Conservation (phyloP, 1,284 basidiomycete genomes). For the Apiotrichum mycotoxinovorans region DNA sequence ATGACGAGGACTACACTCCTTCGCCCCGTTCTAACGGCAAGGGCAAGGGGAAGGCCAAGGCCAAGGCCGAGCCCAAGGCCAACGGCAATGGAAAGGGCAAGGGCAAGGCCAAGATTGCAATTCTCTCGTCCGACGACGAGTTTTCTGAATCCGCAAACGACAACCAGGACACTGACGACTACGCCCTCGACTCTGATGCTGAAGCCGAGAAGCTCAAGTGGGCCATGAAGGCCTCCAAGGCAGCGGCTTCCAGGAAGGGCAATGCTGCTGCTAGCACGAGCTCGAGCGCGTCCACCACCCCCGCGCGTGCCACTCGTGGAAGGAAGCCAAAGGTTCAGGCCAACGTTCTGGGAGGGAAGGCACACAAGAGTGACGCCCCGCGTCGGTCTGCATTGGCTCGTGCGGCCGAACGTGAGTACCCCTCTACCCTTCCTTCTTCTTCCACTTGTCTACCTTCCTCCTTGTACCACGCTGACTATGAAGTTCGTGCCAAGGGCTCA, state of each 20-base stretch:
- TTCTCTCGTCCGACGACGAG: constrained; percentile 1
- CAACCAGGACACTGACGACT: constrained; percentile 9
- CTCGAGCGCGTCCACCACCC: background rate
- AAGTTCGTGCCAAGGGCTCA: background rate
- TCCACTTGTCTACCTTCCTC: background rate
- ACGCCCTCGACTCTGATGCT: constrained; percentile 32
- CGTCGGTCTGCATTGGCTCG: constrained; percentile 10
- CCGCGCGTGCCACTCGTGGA: background rate
- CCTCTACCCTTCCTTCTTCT: background rate
- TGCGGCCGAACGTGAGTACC: constrained; percentile 13
- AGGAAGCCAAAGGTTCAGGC: constrained; percentile 1
- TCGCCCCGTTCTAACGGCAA: no score
- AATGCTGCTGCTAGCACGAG: background rate
- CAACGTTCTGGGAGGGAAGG: constrained; percentile 9
- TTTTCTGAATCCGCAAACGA: constrained; percentile 1
- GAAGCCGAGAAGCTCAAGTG: constrained; percentile 25
- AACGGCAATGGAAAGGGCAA: constrained; percentile 25
- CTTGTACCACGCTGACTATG: background rate
- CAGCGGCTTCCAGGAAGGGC: background rate
- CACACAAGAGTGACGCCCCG: constrained; percentile 17
- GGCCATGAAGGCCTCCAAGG: constrained; percentile 21
- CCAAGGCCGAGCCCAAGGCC: background rate
- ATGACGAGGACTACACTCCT: constrained; percentile 7
- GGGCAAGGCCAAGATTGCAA: constrained; percentile 19
- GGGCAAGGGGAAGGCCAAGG: background rate